Evolutionary conservation across 768 basidiomycete genomes (phyloP).

Genomic region (Cubamyces lactineus): DNA sequence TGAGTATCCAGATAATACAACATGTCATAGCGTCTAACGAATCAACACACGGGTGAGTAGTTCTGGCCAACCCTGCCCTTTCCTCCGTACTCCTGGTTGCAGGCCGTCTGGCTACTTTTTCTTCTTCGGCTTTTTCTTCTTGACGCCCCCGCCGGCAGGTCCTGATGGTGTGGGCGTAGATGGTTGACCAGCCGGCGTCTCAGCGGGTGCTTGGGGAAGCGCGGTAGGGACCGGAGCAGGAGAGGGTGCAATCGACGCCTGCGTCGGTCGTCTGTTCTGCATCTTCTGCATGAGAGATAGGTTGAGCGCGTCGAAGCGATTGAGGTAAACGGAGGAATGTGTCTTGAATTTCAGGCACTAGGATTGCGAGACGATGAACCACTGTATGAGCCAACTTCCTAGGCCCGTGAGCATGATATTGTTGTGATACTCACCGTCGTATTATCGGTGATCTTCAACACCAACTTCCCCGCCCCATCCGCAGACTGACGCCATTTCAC

Average conservation of each 20-base stretch:
- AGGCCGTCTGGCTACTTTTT: conserved; percentile 53
- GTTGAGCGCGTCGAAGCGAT: conserved; percentile 94
- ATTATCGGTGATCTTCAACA: conserved; percentile 94
- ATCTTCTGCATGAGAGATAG: conserved; percentile 85
- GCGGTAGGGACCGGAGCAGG: conserved; percentile 15
- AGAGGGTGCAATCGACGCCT: conserved; percentile 14
- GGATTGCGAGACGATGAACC: not conserved
- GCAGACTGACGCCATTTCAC: conserved; percentile 90
- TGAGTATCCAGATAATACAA: not conserved
- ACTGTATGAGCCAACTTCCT: not conserved
- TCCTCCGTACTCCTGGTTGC: not conserved
- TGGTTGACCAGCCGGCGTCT: conserved; percentile 1
- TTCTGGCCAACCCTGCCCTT: not conserved
- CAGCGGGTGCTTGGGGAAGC: not conserved
- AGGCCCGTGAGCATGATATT: not conserved
- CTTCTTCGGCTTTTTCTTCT: conserved; percentile 86
- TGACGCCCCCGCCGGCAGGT: conserved; percentile 60
- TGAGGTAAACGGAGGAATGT: conserved; percentile 90
- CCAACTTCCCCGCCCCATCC: conserved; percentile 63
- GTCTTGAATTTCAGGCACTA: conserved; percentile 98
- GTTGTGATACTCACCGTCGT: conserved; percentile 63
- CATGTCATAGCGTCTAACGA: not conserved
- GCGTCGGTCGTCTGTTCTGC: conserved; percentile 55
- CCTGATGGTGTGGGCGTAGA: conserved; percentile 38
- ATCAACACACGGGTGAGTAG: not conserved